Percentiles rank a stretch among this genome's conserved stretches.
phyloP scores from a whole-genome alignment of 2,329 filamentous ascomycete species.

The Akanthomyces lecanii region DNA sequence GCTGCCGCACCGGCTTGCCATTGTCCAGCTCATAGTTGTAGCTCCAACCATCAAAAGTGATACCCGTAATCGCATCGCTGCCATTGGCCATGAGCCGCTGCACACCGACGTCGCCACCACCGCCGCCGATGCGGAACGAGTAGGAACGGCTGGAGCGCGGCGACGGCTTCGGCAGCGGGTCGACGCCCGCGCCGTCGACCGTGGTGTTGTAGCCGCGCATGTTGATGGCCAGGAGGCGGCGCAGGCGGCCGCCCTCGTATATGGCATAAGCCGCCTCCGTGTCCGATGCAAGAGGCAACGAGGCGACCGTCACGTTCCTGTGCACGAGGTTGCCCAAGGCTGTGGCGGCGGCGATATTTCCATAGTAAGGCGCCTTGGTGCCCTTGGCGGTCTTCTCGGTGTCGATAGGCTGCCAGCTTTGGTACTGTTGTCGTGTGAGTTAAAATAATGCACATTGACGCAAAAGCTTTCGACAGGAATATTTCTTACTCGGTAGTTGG shows the following conservation, averaged over 20 bases:
- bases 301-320: constrained; percentile 40
- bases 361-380: constrained; percentile 63
- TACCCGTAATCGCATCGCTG: constrained; percentile 58
- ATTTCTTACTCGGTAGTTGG: constrained; percentile 47
- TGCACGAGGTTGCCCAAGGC: constrained; percentile 44
- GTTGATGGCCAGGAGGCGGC: constrained; percentile 53
- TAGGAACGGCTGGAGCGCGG: constrained; percentile 28
- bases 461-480: too few species aligned
- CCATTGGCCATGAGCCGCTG: constrained; percentile 56
- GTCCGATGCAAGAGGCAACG: constrained; percentile 39
- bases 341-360: constrained; percentile 54
- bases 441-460: too few species aligned
- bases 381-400: constrained; percentile 47
- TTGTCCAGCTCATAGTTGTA: constrained; percentile 56
- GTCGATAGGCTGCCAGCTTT: constrained; percentile 55
- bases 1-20: constrained; percentile 49
- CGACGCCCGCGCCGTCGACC: constrained; percentile 33
- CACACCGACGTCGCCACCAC: constrained; percentile 28
- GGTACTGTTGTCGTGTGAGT: constrained; percentile 36
- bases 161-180: constrained; percentile 24
- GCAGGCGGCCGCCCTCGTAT: constrained; percentile 42
- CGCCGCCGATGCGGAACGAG: constrained; percentile 38
- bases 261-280: constrained; percentile 53
- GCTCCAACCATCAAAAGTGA: constrained; percentile 58
- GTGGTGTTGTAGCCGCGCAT: constrained; percentile 57